phyloP scores from a whole-genome alignment of 2,329 filamentous ascomycete species.

The Huntiella savannae region DNA sequence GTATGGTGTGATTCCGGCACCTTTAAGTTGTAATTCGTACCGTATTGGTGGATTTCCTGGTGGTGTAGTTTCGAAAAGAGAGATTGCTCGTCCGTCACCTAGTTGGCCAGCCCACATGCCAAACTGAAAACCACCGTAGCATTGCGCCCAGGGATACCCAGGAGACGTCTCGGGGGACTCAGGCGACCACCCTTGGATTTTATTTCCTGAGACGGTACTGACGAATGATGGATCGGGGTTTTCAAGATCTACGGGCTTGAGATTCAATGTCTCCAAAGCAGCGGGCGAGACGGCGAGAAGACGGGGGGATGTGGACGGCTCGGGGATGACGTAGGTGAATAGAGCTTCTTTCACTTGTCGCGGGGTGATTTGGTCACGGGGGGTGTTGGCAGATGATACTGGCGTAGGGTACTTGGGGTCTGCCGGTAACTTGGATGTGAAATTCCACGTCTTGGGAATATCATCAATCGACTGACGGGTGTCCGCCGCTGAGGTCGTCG shows the following conservation, averaged over 20 bases:
- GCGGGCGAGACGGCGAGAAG: slow-evolving; percentile 62
- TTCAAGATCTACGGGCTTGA: slow-evolving; percentile 46
- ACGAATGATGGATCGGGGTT: slow-evolving; percentile 49
- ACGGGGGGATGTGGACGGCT: slow-evolving; percentile 51
- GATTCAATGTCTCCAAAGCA: slow-evolving; percentile 64
- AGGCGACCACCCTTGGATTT: slow-evolving; percentile 60
- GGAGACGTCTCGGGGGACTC: slow-evolving; percentile 21
- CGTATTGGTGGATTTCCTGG: slow-evolving; percentile 33
- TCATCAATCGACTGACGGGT: slow-evolving; percentile 25
- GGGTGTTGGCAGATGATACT: slow-evolving; percentile 59
- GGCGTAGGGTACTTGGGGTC: slow-evolving; percentile 69
- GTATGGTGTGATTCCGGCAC: slow-evolving; percentile 83
- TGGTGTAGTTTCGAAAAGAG: slow-evolving; percentile 76
- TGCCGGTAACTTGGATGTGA: slow-evolving; percentile 49
- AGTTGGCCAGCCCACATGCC: slow-evolving; percentile 92
- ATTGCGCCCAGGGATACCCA: slow-evolving; percentile 94
- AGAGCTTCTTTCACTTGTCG: slow-evolving; percentile 69
- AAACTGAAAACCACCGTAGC: slow-evolving; percentile 70
- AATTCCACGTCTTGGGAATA: slow-evolving; percentile 46
- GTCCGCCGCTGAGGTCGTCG: background rate
- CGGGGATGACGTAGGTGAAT: slow-evolving; percentile 81
- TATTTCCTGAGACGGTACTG: slow-evolving; percentile 63
- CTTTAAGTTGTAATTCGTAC: slow-evolving; percentile 89
- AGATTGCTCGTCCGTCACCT: slow-evolving; percentile 86
- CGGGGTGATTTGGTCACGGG: slow-evolving; percentile 57